Evolutionary conservation across 2,329 filamentous ascomycete species (phyloP).

Genomic region (Phialophora macrospora): DNA sequence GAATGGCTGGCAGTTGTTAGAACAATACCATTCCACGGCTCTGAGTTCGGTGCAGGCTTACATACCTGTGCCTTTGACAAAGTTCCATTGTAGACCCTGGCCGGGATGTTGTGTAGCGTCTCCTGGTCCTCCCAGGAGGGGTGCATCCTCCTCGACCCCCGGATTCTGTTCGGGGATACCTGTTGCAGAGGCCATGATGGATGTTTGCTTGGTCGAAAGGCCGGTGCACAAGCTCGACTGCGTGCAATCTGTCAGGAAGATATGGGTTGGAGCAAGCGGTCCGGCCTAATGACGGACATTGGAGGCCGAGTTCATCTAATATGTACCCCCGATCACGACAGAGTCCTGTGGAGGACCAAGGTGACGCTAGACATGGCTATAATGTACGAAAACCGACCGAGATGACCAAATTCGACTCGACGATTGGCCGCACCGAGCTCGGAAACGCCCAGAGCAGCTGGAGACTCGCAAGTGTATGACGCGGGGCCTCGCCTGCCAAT

Average conservation of each 20-base stretch:
- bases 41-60: slow-evolving; percentile 67
- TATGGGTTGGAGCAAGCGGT: not conserved
- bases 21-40: slow-evolving; percentile 39
- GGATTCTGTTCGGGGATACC: slow-evolving; percentile 64
- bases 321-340: slow-evolving; percentile 9
- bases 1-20: slow-evolving; percentile 72
- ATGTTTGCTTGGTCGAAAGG: not conserved
- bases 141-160: slow-evolving; percentile 64
- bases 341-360: slow-evolving; percentile 6
- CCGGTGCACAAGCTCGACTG: not conserved
- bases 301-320: slow-evolving; percentile 4
- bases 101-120: slow-evolving; percentile 73
- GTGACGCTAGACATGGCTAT: slow-evolving; percentile 19
- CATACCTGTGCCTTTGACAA: slow-evolving; percentile 69
- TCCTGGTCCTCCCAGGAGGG: slow-evolving; percentile 71
- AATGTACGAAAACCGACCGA: not conserved
- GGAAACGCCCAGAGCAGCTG: not conserved
- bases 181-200: slow-evolving; percentile 69
- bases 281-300: not conserved
- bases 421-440: not conserved
- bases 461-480: not conserved
- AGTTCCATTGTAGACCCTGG: slow-evolving; percentile 69
- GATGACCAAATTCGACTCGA: slow-evolving; percentile 3
- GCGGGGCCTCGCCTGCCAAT: not conserved
- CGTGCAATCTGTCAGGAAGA: not conserved